Base-by-base conservation (phyloP, 2,329 filamentous ascomycete species). In the Dactylonectria estremocensis region DNA sequence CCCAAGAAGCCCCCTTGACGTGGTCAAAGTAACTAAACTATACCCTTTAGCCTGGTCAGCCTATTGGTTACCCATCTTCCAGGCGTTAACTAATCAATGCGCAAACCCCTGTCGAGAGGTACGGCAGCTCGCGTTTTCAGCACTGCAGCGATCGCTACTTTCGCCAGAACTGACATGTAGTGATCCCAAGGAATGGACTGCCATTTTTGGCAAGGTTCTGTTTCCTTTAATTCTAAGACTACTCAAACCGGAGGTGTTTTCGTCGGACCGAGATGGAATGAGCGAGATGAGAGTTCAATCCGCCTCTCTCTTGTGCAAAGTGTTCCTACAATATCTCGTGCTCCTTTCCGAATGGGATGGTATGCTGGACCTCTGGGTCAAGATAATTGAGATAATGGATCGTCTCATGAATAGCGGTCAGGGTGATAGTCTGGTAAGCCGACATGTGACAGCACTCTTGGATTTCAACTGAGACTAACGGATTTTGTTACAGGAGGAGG, bases 51-150 rank as follows among this genome's bases (percentile, higher is more conserved):
- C 96, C 14, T 99, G 96, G 96, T 95, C 94, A 57, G 94, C 96
- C 9, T 99, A 99, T 80, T 99, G 96, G 96, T 91, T 95, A 14
- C 96, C 95, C 2, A 95, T 99, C 28, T 96, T 99, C 81, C 90
- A 94, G 73, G 93, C 94, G 6, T 84, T 99, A 18, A 96, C 93
- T 3, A 90, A 90, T 5, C 96, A 99, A 82, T 98, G 95, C 81
- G 93, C 94, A 61, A 99, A 98, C 78, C 95, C 95, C 1, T 98
- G 95, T 77, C 92, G 95, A 61, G 95, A 98, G 75, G 94, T 99
- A 66, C 91, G 96, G 3, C 93, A 97, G 75, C 89, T 97, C 76
- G 94, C 96, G 1, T 94, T 98, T 74, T 90, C 92, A 8, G 94
- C 92, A 10, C 86, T 99, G 16, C 95, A 98, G 79, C 89, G 95